Percentiles rank a stretch among this genome's conserved stretches.
These are phyloP conservation scores for Pyricularia grisea DNA, from an alignment of 2,329 filamentous ascomycete species.

Conservation along the genomic window DNA sequence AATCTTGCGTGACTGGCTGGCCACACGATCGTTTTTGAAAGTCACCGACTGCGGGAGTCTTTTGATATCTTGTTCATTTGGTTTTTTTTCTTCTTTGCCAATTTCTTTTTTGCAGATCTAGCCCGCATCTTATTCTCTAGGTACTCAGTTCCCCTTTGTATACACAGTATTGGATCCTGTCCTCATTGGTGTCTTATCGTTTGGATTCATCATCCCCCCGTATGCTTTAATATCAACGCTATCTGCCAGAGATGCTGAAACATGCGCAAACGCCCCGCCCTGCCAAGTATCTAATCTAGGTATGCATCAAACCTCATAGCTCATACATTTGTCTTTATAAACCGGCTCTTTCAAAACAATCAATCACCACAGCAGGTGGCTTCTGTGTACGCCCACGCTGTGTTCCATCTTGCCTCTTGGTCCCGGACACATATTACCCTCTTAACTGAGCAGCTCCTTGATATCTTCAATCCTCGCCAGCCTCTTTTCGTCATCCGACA, in stretches of 20 bases:
- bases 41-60: neutral
- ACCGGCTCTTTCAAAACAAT: neutral
- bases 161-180: neutral
- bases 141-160: neutral
- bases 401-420: neutral
- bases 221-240: neutral
- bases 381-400: neutral
- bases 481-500: constrained; percentile 88
- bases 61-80: neutral
- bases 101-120: neutral
- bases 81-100: too few relatives aligned
- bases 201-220: neutral
- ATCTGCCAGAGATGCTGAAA: neutral
- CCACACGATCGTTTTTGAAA: neutral
- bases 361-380: neutral
- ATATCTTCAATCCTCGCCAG: constrained; percentile 88
- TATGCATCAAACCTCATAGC: neutral
- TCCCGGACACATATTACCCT: neutral
- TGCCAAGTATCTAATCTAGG: neutral
- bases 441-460: constrained; percentile 66
- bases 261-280: too few relatives aligned
- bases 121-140: neutral
- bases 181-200: neutral
- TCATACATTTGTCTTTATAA: neutral
- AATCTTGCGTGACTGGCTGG: neutral